phyloP scores from a whole-genome alignment of 345 rosid species.

The Bruguiera gymnorhiza region DNA sequence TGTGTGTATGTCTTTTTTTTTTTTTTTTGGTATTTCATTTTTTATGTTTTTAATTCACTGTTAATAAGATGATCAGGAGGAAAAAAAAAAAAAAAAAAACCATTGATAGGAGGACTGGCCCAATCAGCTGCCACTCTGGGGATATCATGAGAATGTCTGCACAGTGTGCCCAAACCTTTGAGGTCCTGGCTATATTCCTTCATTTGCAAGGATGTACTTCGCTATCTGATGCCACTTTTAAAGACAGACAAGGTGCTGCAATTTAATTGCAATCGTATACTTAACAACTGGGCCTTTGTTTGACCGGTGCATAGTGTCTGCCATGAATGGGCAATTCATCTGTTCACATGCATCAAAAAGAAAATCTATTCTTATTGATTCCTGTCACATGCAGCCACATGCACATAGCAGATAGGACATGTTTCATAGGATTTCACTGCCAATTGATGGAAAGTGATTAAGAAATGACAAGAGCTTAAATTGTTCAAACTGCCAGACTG shows the following conservation, averaged over 20 bases:
- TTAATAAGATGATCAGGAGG: conserved; percentile 36
- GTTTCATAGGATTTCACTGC: no score
- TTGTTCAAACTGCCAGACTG: no score
- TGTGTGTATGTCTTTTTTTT: not conserved
- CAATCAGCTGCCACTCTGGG: conserved; percentile 52
- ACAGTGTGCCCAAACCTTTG: conserved; percentile 76
- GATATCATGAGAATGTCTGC: conserved; percentile 40
- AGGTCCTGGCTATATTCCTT: conserved; percentile 19
- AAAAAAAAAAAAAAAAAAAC: no score
- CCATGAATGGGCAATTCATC: not conserved
- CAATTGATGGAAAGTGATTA: no score
- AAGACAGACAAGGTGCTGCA: not conserved
- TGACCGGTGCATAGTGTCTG: not conserved
- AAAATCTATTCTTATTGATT: not conserved
- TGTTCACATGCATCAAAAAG: not conserved
- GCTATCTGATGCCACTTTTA: not conserved
- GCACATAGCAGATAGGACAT: no score
- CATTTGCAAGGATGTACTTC: not conserved
- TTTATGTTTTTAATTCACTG: conserved; percentile 8
- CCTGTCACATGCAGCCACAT: no score
- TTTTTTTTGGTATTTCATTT: conserved; percentile 3
- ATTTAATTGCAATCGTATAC: not conserved
- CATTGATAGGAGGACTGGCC: conserved; percentile 58
- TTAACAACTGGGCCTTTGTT: not conserved
- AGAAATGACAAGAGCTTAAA: no score